phyloP scores from a whole-genome alignment of 805 yeast species.

The Cyberlindnera misumaiensis region DNA sequence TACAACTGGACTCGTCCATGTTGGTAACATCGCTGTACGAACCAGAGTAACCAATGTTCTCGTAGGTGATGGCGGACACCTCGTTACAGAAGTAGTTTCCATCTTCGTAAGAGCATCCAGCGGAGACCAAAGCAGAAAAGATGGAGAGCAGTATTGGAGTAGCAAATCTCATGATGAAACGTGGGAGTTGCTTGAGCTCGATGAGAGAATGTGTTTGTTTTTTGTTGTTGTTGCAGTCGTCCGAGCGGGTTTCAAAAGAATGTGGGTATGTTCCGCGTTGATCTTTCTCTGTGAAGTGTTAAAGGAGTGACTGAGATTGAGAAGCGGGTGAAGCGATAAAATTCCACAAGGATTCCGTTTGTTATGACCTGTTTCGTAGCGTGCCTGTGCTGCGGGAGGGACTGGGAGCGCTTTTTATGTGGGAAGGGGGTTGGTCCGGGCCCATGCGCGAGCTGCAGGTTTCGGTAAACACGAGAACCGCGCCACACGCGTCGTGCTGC shows the following conservation, averaged over 20 bases:
- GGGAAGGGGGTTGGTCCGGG: too few species aligned
- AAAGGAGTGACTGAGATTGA: constrained; percentile 4
- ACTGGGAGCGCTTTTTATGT: too few species aligned
- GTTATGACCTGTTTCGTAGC: too few species aligned
- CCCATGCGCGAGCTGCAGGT: neutral
- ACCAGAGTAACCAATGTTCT: constrained; percentile 79
- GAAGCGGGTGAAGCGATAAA: neutral
- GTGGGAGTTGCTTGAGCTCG: neutral
- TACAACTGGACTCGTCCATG: constrained; percentile 68
- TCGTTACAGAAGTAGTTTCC: constrained; percentile 84
- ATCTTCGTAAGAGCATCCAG: constrained; percentile 39
- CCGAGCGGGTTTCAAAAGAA: neutral
- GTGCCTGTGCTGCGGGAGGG: too few species aligned
- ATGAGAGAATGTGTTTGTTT: neutral
- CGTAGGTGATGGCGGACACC: constrained; percentile 59
- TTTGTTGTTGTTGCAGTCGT: neutral
- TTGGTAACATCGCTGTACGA: constrained; percentile 70
- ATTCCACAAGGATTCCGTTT: too few species aligned
- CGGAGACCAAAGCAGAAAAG: constrained; percentile 18
- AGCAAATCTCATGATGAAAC: constrained; percentile 17
- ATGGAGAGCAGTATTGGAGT: constrained; percentile 18
- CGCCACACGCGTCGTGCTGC: too few species aligned
- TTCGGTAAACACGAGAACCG: neutral
- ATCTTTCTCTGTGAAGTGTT: neutral
- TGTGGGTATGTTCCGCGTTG: neutral